A percentile compares a stretch with the other conserved stretches of the same genome.
phyloP scores from a whole-genome alignment of 768 basidiomycete species.

The Nidularia pulvinata region DNA sequence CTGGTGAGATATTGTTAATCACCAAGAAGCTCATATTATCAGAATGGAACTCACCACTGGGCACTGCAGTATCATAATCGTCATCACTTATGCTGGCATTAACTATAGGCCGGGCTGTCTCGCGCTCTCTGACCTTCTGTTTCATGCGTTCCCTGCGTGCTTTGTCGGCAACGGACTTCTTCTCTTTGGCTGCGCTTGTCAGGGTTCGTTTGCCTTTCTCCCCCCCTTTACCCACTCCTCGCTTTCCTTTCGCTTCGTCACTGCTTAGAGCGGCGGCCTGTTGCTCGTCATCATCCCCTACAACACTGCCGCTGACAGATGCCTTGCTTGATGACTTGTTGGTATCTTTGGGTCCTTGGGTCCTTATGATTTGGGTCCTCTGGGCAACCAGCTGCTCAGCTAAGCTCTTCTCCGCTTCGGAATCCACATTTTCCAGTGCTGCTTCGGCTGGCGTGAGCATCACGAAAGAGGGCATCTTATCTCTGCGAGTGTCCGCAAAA shows the following conservation, averaged over 20 bases:
- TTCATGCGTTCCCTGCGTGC: slow-evolving; percentile 13
- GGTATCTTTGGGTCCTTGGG: slow-evolving; percentile 23
- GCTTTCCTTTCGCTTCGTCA: slow-evolving; percentile 15
- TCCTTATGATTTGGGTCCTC: slow-evolving; percentile 34
- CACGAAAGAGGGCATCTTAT: slow-evolving; percentile 33
- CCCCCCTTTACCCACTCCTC: slow-evolving; percentile 11
- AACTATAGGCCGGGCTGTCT: neutral
- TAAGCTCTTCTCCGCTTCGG: slow-evolving; percentile 35
- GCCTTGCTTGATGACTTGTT: slow-evolving; percentile 12
- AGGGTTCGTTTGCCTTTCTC: slow-evolving; percentile 19
- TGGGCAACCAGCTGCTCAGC: slow-evolving; percentile 36
- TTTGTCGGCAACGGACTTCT: slow-evolving; percentile 20
- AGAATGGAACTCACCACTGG: neutral
- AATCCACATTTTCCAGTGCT: slow-evolving; percentile 43
- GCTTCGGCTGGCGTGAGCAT: slow-evolving; percentile 36
- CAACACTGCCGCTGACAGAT: slow-evolving; percentile 10
- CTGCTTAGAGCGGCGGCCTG: slow-evolving; percentile 9
- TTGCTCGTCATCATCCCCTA: slow-evolving; percentile 14
- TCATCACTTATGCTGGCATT: neutral
- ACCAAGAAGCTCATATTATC: too few relatives aligned
- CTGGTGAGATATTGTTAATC: too few relatives aligned
- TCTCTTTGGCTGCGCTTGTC: slow-evolving; percentile 15
- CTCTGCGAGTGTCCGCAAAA: slow-evolving; percentile 49
- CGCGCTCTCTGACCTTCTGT: slow-evolving; percentile 14
- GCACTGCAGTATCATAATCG: neutral